Evolutionary conservation across 768 basidiomycete species (phyloP).

Genomic region (Boletus coccyginus): DNA sequence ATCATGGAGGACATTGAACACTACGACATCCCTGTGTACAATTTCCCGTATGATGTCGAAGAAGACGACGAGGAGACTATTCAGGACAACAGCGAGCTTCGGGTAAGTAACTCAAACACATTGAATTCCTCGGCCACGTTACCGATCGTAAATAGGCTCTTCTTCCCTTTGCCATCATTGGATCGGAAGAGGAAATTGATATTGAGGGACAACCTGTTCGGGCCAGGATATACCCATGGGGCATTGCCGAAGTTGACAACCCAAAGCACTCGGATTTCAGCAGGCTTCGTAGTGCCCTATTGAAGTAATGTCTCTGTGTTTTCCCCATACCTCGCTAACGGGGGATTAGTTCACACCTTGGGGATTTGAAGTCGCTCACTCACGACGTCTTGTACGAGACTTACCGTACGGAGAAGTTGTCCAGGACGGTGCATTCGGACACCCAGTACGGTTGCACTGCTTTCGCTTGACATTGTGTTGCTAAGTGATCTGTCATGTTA

Average conservation of each 20-base stretch:
- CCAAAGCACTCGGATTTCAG: constrained; percentile 99
- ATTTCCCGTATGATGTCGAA: constrained; percentile 99
- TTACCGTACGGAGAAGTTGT: constrained; percentile 96
- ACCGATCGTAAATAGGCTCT: constrained; percentile 53
- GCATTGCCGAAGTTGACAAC: constrained; percentile 97
- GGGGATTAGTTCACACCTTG: constrained; percentile 76
- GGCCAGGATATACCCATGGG: constrained; percentile 97
- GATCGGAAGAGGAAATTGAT: constrained; percentile 95
- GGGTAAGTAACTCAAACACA: constrained; percentile 47
- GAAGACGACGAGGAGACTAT: constrained; percentile 99
- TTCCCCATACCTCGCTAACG: constrained; percentile 9
- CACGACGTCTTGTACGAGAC: constrained; percentile 95
- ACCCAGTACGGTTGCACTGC: constrained; percentile 48
- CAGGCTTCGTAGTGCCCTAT: constrained; percentile 83
- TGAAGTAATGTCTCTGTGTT: constrained; percentile 57
- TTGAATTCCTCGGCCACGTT: constrained; percentile 1
- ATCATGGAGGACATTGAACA: constrained; percentile 99
- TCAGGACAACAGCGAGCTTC: constrained; percentile 92
- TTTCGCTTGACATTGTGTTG: constrained; percentile 5
- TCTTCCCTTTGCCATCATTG: constrained; percentile 95
- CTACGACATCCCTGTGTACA: constrained; percentile 97
- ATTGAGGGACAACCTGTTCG: constrained; percentile 89
- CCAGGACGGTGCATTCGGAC: constrained; percentile 81
- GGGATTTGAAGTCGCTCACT: constrained; percentile 90
- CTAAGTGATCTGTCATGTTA: constrained; percentile 33